Evolutionary conservation across 176 grass and related monocot species (phyloP), one percentile per base, ranked within the genome.

Genomic region (Oryza coarctata): DNA sequence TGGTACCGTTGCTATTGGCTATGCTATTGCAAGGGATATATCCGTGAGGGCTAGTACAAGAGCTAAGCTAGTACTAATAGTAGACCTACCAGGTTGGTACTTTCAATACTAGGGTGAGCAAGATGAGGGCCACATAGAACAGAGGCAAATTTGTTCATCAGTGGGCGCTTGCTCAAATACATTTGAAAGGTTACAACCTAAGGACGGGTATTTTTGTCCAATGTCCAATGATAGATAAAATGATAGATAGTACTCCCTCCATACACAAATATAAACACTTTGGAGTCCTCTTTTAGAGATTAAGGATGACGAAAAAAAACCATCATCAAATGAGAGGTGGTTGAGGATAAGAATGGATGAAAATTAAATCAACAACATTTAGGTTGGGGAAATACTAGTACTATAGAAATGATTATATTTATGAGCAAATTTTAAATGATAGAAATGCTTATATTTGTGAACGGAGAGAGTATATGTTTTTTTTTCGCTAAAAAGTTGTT

Each of bases 11-110:
- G 33, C 23, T 13, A 13, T n/a, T 55, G 50, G 50, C 18, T 55
- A 22, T 55, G 5, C 30, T 39, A 20, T 29, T 76, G 15, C 79
- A 52, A 31, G 17, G 12, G 43, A 71, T 58, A 10, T 60, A 60
- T 73, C 58, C 62, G 33, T 36, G 32, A 78, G 35, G 68, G 67
- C 26, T 43, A 1, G 65, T 75, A 74, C 85, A 44, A 14, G 29
- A 52, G 58, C 14, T 34, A 43, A 43, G 18, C 3, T 45, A 45
- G 43, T 49, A 43, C 11, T 17, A 49, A 4, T 49, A 15, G 41
- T 78, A 82, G 68, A 17, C 66, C 34, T 23, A 32, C 65, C 79
- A 76, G 23, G 32, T 84, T 50, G 3, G 44, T 76, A 77, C 64
- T 25, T 49, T 14, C 55, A 71, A 34, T 66, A 43, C 63, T 13